Base-by-base conservation (phyloP, 1,284 basidiomycete species). In the Coniferiporia sulphurascens region DNA sequence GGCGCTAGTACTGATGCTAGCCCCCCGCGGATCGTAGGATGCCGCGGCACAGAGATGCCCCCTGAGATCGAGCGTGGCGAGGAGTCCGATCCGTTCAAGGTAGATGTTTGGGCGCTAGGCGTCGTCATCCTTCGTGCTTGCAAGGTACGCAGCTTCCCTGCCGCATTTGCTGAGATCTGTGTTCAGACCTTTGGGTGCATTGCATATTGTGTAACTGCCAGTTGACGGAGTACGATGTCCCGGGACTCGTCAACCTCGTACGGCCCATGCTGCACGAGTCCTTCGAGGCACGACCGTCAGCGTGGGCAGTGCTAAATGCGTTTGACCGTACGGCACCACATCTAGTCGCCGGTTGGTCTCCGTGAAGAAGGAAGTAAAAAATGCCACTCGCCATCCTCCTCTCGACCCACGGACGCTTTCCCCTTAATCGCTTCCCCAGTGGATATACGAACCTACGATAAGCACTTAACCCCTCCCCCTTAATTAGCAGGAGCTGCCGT, bases 21-120 rank as follows among this genome's bases (percentile, higher is more conserved):
- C 27, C 34, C 13, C 61, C 76, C 78, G 10, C 72, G 73, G 41
- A 70, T 85, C 27, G 68, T 65, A 55, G 72, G 72, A 46, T 75
- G 74, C 67, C 77, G 80, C 34, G 80, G 80, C 27, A 86, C 84
- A 17, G 87, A 89, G 60, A 65, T 84, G 15, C 84, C 87, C n/a
- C 87, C 87, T 9, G 87, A 90, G 69, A 78, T 81, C 52, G 85
- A 84, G 64, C 68, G 69, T 19, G 78, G 77, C 27, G 77, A 76
- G 49, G 68, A 68, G 53, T 72, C 74, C 48, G 79, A 87, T 69
- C 84, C 86, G 4, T 89, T 80, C 70, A 87, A 87, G 70, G 74
- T 86, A 7, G 87, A 89, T 65, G 77, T 89, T 2, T 89, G 85
- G 82, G 84, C 85, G 12, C 69, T 89, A 27, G 87, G 76, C 17